Conservation (phyloP, 176 grass and related monocot species). For the Zoysia pacifica region DNA sequence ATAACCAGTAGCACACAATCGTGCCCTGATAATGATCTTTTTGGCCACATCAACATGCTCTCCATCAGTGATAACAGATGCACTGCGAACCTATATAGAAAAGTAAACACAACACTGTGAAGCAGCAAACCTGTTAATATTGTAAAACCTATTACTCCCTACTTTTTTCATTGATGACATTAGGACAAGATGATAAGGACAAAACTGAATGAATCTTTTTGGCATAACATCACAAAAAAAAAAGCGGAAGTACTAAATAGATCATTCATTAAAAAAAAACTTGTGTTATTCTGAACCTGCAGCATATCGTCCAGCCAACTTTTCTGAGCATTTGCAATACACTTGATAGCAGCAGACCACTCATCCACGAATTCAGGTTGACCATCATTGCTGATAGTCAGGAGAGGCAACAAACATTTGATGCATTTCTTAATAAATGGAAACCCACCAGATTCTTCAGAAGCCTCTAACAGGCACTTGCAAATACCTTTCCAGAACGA, state of each 20-base stretch:
- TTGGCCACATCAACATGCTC: slow-evolving; percentile 49
- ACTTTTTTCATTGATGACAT: neutral
- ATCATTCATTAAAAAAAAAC: neutral
- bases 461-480: slow-evolving; percentile 56
- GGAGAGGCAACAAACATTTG: slow-evolving; percentile 53
- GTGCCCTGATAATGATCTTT: slow-evolving; percentile 71
- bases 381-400: slow-evolving; percentile 55
- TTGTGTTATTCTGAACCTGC: slow-evolving; percentile 43
- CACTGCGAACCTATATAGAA: slow-evolving; percentile 52
- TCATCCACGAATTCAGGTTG: slow-evolving; percentile 52
- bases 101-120: slow-evolving; percentile 33
- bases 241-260: slow-evolving; percentile 5
- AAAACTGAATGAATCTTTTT: neutral
- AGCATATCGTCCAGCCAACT: slow-evolving; percentile 64
- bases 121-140: neutral
- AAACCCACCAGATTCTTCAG: slow-evolving; percentile 43
- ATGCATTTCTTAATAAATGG: slow-evolving; percentile 69
- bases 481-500: slow-evolving; percentile 78
- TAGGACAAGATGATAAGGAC: neutral
- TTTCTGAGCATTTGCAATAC: slow-evolving; percentile 53
- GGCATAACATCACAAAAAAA: neutral
- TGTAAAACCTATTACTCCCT: neutral
- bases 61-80: slow-evolving; percentile 37
- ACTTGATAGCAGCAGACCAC: slow-evolving; percentile 73
- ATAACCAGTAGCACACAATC: slow-evolving; percentile 48